Percentiles rank a stretch among this genome's conserved stretches.
Evolutionary conservation across 768 basidiomycete species (phyloP).

Genomic region (Astraeus odoratus): DNA sequence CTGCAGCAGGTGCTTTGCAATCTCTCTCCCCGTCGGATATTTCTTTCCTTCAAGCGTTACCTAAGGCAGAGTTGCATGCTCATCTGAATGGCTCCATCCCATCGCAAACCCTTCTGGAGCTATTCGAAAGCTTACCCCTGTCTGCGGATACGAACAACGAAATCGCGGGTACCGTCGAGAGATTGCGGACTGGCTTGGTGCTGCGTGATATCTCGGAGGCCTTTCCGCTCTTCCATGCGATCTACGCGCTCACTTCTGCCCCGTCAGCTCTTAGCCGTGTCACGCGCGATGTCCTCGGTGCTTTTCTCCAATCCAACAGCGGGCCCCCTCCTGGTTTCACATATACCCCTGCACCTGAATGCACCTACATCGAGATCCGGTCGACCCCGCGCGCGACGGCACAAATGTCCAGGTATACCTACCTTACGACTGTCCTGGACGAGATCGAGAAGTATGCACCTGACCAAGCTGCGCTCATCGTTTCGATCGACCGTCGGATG

Average conservation of each 20-base stretch:
- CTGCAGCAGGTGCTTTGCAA: conserved; percentile 45
- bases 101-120: conserved; percentile 49
- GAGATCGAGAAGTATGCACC: conserved; percentile 53
- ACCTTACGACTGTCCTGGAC: conserved; percentile 58
- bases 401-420: conserved; percentile 51
- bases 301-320: conserved; percentile 41
- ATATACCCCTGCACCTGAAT: conserved; percentile 40
- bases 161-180: conserved; percentile 39
- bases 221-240: conserved; percentile 68
- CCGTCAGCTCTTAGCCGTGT: conserved; percentile 46
- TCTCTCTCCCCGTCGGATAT: conserved; percentile 47
- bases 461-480: conserved; percentile 52
- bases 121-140: conserved; percentile 40
- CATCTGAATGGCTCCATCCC: conserved; percentile 86
- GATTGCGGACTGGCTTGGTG: conserved; percentile 31
- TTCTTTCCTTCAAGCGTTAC: conserved; percentile 52
- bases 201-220: conserved; percentile 63
- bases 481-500: conserved; percentile 77
- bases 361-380: conserved; percentile 76
- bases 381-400: conserved; percentile 60
- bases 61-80: conserved; percentile 83
- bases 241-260: conserved; percentile 69
- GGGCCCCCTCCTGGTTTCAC: conserved; percentile 22
- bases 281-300: conserved; percentile 56
- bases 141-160: conserved; percentile 23